These are phyloP conservation scores for Amanita exitialis DNA, from an alignment of 768 basidiomycete genomes.

Conservation along the genomic window DNA sequence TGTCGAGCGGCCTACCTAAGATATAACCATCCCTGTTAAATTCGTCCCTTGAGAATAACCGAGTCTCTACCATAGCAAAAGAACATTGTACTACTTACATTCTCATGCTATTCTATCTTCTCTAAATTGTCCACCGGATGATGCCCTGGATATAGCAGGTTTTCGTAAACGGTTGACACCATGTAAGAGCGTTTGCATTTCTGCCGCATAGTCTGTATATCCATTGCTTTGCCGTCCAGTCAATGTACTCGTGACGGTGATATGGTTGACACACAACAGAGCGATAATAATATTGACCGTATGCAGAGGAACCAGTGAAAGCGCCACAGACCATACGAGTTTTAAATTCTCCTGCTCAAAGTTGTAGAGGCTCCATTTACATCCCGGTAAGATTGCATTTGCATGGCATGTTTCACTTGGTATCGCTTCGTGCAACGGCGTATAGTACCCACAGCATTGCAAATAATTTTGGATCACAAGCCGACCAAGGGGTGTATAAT, in stretches of 20 bases:
- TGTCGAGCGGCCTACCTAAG: neutral
- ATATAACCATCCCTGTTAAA: too few relatives aligned
- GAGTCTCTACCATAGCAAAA: neutral
- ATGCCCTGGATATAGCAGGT: conserved; percentile 13
- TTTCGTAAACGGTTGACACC: conserved; percentile 7
- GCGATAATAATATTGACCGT: conserved; percentile 47
- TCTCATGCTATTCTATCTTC: conserved; percentile 13
- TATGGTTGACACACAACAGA: conserved; percentile 61
- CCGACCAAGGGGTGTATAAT: conserved; percentile 44
- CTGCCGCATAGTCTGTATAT: neutral
- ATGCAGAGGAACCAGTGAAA: conserved; percentile 50
- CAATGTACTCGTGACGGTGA: conserved; percentile 20
- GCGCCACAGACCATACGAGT: conserved; percentile 38
- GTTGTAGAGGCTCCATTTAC: conserved; percentile 46
- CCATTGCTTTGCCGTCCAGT: neutral
- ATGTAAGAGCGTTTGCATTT: neutral
- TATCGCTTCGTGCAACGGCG: conserved; percentile 47
- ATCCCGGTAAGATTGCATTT: conserved; percentile 54
- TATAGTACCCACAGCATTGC: conserved; percentile 59
- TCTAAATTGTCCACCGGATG: conserved; percentile 13
- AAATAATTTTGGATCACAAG: conserved; percentile 51
- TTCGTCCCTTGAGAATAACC: too few relatives aligned
- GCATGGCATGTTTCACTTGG: conserved; percentile 52
- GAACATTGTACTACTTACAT: neutral
- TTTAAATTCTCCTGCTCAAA: conserved; percentile 42